phyloP scores from a whole-genome alignment of 2,329 filamentous ascomycete genomes.

The Fusarium burgessii region DNA sequence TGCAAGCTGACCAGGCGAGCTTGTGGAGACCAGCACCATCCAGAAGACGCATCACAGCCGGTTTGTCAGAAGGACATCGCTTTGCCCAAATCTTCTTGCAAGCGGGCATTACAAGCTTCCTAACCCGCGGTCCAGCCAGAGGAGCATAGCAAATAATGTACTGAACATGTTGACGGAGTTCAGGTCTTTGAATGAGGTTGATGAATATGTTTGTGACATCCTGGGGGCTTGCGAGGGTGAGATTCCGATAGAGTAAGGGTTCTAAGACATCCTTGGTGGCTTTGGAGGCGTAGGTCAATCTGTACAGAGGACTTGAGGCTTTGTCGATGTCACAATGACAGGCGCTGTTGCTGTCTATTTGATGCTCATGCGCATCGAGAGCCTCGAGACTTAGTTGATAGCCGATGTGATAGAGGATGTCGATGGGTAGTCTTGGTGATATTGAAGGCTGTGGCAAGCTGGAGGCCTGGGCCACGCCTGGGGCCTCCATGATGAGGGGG shows the following conservation, averaged over 20 bases:
- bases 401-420: slow-evolving; percentile 29
- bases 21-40: slow-evolving; percentile 10
- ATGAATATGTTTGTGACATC: slow-evolving; percentile 30
- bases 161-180: slow-evolving; percentile 24
- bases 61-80: slow-evolving; percentile 14
- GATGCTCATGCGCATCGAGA: background rate
- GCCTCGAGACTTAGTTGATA: background rate
- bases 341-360: background rate
- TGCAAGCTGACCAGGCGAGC: slow-evolving; percentile 20
- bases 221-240: slow-evolving; percentile 9
- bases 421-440: slow-evolving; percentile 22
- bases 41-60: slow-evolving; percentile 16
- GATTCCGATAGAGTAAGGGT: slow-evolving; percentile 33
- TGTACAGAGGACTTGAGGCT: background rate
- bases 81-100: slow-evolving; percentile 20
- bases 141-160: slow-evolving; percentile 11
- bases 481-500: slow-evolving; percentile 5
- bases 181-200: slow-evolving; percentile 24
- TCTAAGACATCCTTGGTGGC: slow-evolving; percentile 26
- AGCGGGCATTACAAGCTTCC: background rate
- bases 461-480: background rate
- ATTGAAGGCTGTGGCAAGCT: background rate
- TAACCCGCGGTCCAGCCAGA: background rate
- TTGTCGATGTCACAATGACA: background rate
- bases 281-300: slow-evolving; percentile 30